Percentiles rank a stretch among this genome's conserved stretches.
Evolutionary conservation across 2,329 filamentous ascomycete genomes (phyloP).

Genomic region (Hypoxylon rubiginosum): DNA sequence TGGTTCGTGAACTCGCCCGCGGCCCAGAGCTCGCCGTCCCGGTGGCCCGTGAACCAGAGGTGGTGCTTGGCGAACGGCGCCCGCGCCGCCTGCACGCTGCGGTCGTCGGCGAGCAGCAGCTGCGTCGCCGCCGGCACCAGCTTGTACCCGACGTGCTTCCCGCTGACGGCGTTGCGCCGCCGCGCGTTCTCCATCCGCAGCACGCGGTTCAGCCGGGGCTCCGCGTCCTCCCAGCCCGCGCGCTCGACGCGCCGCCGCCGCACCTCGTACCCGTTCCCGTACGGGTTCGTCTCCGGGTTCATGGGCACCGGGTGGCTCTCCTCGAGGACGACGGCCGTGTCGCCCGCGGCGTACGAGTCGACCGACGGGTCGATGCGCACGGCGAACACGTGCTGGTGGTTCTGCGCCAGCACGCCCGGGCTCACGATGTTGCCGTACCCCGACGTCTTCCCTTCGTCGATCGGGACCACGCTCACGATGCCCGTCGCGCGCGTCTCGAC

Average conservation of each 20-base stretch:
- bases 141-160: slow-evolving; percentile 65
- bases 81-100: slow-evolving; percentile 59
- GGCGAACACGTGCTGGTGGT: slow-evolving; percentile 78
- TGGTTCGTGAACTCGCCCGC: slow-evolving; percentile 67
- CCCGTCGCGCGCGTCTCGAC: slow-evolving; percentile 76
- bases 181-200: slow-evolving; percentile 63
- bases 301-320: slow-evolving; percentile 51
- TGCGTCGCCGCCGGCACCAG: slow-evolving; percentile 61
- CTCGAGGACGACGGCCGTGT: slow-evolving; percentile 50
- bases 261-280: slow-evolving; percentile 72
- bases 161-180: slow-evolving; percentile 62
- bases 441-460: slow-evolving; percentile 65
- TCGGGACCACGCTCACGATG: slow-evolving; percentile 75
- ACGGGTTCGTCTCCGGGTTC: slow-evolving; percentile 68
- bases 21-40: slow-evolving; percentile 65
- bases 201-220: slow-evolving; percentile 64
- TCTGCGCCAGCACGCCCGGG: slow-evolving; percentile 72
- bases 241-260: slow-evolving; percentile 61
- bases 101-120: slow-evolving; percentile 61
- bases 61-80: slow-evolving; percentile 62
- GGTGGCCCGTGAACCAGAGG: slow-evolving; percentile 64
- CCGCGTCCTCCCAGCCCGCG: slow-evolving; percentile 65
- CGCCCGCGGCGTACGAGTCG: slow-evolving; percentile 55
- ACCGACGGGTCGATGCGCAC: slow-evolving; percentile 73
- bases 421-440: slow-evolving; percentile 74